A percentile compares a stretch with the other conserved stretches of the same genome.
These are phyloP conservation scores for Linnemannia hyalina DNA, from an alignment of 192 early-diverging fungal genomes.

Conservation along the genomic window DNA sequence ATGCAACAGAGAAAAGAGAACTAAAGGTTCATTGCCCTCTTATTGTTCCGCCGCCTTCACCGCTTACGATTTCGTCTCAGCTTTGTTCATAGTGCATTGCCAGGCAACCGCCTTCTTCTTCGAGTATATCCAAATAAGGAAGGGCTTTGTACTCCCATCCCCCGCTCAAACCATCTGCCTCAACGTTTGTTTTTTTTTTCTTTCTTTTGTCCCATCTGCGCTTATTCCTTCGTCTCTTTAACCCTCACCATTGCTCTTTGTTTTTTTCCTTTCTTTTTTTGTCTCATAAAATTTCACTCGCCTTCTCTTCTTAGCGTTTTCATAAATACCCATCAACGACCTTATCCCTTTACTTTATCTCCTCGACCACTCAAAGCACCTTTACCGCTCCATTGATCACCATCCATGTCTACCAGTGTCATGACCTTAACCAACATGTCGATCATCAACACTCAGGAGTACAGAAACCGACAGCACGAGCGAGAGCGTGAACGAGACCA, in stretches of 20 bases:
- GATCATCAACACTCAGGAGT: background rate
- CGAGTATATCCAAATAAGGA: background rate
- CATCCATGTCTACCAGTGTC: background rate
- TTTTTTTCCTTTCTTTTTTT: background rate
- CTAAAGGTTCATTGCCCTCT: too few species aligned
- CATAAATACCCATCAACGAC: background rate
- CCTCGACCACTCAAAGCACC: background rate
- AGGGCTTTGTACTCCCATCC: background rate
- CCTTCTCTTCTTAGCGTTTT: too few species aligned
- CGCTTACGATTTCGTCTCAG: too few species aligned
- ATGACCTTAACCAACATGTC: background rate
- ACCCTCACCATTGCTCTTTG: background rate
- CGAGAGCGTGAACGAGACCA: background rate
- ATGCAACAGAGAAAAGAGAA: too few species aligned
- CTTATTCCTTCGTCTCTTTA: background rate
- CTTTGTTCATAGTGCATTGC: background rate
- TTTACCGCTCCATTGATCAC: background rate
- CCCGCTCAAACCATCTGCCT: too few species aligned
- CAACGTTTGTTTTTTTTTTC: background rate
- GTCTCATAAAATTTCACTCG: too few species aligned
- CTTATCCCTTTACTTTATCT: background rate
- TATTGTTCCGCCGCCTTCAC: too few species aligned
- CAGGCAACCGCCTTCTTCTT: background rate
- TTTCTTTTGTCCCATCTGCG: background rate
- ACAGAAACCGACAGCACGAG: background rate